phyloP scores from a whole-genome alignment of 495 filamentous ascomycete species.

The Platismatia glauca region DNA sequence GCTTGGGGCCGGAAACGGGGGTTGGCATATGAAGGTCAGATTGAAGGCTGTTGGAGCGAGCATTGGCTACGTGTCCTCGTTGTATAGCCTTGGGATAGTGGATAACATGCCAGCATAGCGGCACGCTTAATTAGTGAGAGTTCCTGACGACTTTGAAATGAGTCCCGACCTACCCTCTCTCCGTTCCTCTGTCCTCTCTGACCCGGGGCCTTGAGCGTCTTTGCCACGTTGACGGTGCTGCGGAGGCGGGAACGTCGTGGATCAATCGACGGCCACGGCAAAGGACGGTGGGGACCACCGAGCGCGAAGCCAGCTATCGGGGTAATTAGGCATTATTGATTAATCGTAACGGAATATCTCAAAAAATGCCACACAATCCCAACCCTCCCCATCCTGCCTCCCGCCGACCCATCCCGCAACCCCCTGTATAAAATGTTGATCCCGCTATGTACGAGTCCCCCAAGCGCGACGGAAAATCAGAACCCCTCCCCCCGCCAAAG shows the following conservation, averaged over 20 bases:
- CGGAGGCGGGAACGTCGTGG: not conserved
- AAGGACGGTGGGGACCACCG: not conserved
- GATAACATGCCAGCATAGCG: not conserved
- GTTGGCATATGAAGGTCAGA: not conserved
- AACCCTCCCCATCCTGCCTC: too few relatives aligned
- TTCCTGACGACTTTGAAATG: not conserved
- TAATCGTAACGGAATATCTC: not conserved
- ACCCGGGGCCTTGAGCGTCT: not conserved
- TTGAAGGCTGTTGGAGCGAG: constrained; percentile 11
- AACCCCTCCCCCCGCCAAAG: not conserved
- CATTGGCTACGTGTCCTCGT: constrained; percentile 11
- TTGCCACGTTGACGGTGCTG: not conserved
- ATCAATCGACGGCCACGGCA: not conserved
- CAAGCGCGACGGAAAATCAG: too few relatives aligned
- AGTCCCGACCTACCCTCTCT: not conserved
- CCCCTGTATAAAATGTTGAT: too few relatives aligned
- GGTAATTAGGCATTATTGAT: not conserved
- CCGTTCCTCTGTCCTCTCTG: not conserved
- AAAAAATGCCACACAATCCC: too few relatives aligned
- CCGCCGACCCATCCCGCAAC: too few relatives aligned
- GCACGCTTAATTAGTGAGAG: not conserved
- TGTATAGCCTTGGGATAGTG: constrained; percentile 4
- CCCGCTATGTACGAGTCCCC: not conserved
- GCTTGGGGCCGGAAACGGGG: not conserved
- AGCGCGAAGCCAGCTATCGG: not conserved